Evolutionary conservation across 441 rosid genomes (phyloP), one percentile per base, ranked within the genome.

Genomic region (Brassica hybrid): DNA sequence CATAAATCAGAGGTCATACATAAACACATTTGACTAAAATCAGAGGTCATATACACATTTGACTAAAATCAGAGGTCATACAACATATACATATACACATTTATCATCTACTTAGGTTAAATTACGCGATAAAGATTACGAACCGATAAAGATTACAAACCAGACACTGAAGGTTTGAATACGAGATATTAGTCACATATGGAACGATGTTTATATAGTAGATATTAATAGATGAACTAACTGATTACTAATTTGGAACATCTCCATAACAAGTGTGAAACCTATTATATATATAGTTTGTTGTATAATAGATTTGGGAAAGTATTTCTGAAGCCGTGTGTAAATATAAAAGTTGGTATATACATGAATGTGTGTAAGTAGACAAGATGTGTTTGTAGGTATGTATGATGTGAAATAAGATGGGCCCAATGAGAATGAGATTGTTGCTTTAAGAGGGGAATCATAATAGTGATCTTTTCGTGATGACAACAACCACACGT

Each of bases 401-500:
- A 73, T 67, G 64, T 60, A 36, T 78, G 77, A 65, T 77, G 69
- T 78, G 74, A 68, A 61, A 38, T 54, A 43, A 69, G 71, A 74
- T 74, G 79, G 78, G 62, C 1, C 75, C 82, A 74, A 19, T 59
- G 81, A 66, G 23, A 72, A 59, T 48, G 81, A 72, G 64, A 72
- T 5, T 25, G 23, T 67, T 58, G 78, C 66, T 68, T 68, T 56
- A 73, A 68, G 78, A 68, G 18, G 75, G 74, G 48, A 79, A 74
- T 65, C 75, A 74, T 74, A 69, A 74, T 63, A 74, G 66, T 68
- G 67, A 74, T 60, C 50, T 57, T 79, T 79, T 52, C 52, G 30
- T 74, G 71, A 79, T 43, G 74, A 69, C 65, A 73, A 73, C 66
- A 73, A 74, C 78, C 82, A 69, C 78, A 73, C 81, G 78, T 74